A percentile compares a stretch with the other conserved stretches of the same genome.
Conservation (phyloP, 768 basidiomycete genomes). For the Trametes maxima region DNA sequence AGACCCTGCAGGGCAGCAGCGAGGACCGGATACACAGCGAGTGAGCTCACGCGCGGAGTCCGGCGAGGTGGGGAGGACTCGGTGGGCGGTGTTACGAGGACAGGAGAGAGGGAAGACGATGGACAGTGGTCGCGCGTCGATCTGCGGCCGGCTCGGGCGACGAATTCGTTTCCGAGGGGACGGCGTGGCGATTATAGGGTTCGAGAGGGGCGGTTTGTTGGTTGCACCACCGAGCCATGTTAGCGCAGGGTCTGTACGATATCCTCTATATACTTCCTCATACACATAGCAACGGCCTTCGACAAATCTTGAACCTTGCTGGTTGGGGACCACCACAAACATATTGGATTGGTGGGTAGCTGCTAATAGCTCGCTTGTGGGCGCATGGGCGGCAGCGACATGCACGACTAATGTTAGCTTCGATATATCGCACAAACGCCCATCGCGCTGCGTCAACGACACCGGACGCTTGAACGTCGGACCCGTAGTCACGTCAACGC, state of each 20-base stretch:
- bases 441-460: background rate
- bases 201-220: no score
- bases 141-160: no score
- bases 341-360: no score
- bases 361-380: background rate
- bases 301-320: no score
- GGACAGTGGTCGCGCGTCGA: no score
- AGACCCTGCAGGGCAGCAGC: constrained; percentile 58
- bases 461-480: background rate
- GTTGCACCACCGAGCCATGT: no score
- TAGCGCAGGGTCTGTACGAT: no score
- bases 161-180: no score
- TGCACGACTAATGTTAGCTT: background rate
- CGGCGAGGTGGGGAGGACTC: background rate
- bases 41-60: constrained; percentile 31
- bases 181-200: no score
- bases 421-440: background rate
- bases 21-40: constrained; percentile 73
- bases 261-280: no score
- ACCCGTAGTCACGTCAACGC: background rate
- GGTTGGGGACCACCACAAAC: no score
- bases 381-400: background rate
- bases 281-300: no score
- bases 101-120: background rate
- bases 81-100: background rate